phyloP scores from a whole-genome alignment of 352 stramenopile genomes.

The Phytophthora rubi region DNA sequence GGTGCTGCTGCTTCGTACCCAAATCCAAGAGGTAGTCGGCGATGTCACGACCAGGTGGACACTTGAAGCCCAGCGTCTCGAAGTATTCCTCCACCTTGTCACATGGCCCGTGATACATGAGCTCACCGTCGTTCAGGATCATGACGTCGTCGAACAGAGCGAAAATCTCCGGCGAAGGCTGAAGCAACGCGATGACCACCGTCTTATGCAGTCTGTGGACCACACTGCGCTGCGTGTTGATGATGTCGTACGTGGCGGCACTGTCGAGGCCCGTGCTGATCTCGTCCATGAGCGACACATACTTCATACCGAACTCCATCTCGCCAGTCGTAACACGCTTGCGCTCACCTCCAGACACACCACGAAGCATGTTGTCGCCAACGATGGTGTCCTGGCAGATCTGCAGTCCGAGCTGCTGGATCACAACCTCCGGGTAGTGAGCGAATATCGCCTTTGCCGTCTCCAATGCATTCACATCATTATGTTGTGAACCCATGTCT shows the following conservation, averaged over 20 bases:
- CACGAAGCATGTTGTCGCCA: slow-evolving; percentile 59
- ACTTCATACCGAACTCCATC: slow-evolving; percentile 82
- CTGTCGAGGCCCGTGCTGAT: slow-evolving; percentile 70
- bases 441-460: slow-evolving; percentile 24
- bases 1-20: slow-evolving; percentile 39
- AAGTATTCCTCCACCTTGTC: slow-evolving; percentile 39
- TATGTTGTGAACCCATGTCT: slow-evolving; percentile 33
- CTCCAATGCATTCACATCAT: slow-evolving; percentile 24
- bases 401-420: slow-evolving; percentile 20
- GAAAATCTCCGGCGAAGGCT: slow-evolving; percentile 20
- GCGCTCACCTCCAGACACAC: slow-evolving; percentile 87
- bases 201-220: slow-evolving; percentile 14
- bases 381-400: slow-evolving; percentile 41
- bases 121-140: slow-evolving; percentile 19
- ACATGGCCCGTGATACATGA: slow-evolving; percentile 29
- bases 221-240: slow-evolving; percentile 23
- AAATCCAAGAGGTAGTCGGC: slow-evolving; percentile 44
- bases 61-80: slow-evolving; percentile 39
- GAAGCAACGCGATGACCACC: slow-evolving; percentile 19
- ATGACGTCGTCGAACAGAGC: slow-evolving; percentile 24
- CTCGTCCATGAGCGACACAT: slow-evolving; percentile 83
- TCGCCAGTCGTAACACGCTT: slow-evolving; percentile 54
- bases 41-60: slow-evolving; percentile 31
- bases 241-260: slow-evolving; percentile 26
- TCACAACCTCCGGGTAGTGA: slow-evolving; percentile 21